Evolutionary conservation across 176 grass and related monocot genomes (phyloP).

Genomic region (Bonia amplexicaulis): DNA sequence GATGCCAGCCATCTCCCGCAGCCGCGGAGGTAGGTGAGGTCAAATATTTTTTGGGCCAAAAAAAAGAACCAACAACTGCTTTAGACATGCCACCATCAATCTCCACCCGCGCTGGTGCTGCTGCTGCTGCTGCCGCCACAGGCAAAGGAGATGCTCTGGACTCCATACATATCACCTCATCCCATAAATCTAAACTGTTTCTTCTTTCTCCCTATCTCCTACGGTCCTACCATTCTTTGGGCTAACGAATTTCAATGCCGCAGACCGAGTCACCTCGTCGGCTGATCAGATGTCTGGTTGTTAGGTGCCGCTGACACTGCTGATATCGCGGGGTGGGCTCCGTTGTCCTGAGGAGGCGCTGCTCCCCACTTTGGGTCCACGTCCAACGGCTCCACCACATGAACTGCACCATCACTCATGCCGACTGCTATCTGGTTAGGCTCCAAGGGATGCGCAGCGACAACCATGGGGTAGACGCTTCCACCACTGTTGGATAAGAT

Average conservation of each 20-base stretch:
- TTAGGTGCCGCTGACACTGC: slow-evolving; percentile 44
- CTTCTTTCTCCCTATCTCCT: slow-evolving; percentile 56
- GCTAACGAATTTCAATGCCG: slow-evolving; percentile 22
- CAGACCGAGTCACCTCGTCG: slow-evolving; percentile 44
- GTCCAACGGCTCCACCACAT: slow-evolving; percentile 88
- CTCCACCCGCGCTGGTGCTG: slow-evolving; percentile 24
- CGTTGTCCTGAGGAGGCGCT: slow-evolving; percentile 67
- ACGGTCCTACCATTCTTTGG: slow-evolving; percentile 42
- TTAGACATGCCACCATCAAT: slow-evolving; percentile 29
- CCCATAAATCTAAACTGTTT: slow-evolving; percentile 45
- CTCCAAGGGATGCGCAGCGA: slow-evolving; percentile 90
- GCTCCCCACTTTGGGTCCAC: slow-evolving; percentile 78
- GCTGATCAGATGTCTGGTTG: slow-evolving; percentile 68
- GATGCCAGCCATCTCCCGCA: not conserved
- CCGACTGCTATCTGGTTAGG: slow-evolving; percentile 91
- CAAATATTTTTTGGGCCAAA: not conserved
- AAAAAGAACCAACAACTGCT: slow-evolving; percentile 36
- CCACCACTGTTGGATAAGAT: slow-evolving; percentile 46
- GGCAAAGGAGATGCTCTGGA: slow-evolving; percentile 23
- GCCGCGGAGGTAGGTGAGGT: not conserved
- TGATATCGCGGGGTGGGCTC: slow-evolving; percentile 48
- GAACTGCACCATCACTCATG: slow-evolving; percentile 86
- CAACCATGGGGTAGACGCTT: slow-evolving; percentile 58
- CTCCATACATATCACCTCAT: slow-evolving; percentile 36
- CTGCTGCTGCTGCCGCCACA: not conserved